Conservation (phyloP, 1,284 basidiomycete genomes). For the Leccinum griseonigrum region DNA sequence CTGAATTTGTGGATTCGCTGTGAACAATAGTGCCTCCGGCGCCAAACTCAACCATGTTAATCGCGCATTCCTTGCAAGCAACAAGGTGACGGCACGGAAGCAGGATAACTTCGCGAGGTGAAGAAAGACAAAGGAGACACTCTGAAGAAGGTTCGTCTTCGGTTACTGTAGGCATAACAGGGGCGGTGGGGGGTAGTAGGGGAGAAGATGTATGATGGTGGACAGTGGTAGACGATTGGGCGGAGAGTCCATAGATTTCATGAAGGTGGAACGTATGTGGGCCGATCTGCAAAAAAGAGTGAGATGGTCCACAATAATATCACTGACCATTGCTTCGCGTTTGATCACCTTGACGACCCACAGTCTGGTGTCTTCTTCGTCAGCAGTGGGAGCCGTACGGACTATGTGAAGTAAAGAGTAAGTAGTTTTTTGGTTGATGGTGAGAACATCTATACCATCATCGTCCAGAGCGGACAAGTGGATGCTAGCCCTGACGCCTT, state of each 20-base stretch:
- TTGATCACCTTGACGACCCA: constrained; percentile 91
- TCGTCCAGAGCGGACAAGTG: constrained; percentile 74
- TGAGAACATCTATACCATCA: constrained; percentile 60
- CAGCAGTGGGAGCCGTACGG: constrained; percentile 40
- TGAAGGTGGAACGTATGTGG: constrained; percentile 88
- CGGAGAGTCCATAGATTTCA: constrained; percentile 86
- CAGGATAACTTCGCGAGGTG: constrained; percentile 84
- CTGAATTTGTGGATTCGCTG: constrained; percentile 41
- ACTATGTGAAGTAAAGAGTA: constrained; percentile 70
- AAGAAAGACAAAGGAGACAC: constrained; percentile 84
- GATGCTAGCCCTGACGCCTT: constrained; percentile 76
- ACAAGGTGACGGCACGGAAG: constrained; percentile 89
- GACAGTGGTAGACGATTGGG: constrained; percentile 45
- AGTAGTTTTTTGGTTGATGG: constrained; percentile 80
- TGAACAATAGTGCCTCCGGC: constrained; percentile 82
- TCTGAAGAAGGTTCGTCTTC: constrained; percentile 82
- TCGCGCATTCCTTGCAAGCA: constrained; percentile 87
- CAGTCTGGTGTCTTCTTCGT: constrained; percentile 52
- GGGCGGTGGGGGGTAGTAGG: constrained; percentile 49
- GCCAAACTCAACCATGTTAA: constrained; percentile 94
- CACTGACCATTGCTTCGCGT: constrained; percentile 73
- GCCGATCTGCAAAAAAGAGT: constrained; percentile 57
- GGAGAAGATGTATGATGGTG: constrained; percentile 41
- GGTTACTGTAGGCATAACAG: constrained; percentile 22
- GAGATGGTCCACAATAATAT: constrained; percentile 8